Percentiles rank a stretch among this genome's conserved stretches.
Conservation (phyloP, 192 early-diverging fungal genomes). For the Gonapodya prolifera region DNA sequence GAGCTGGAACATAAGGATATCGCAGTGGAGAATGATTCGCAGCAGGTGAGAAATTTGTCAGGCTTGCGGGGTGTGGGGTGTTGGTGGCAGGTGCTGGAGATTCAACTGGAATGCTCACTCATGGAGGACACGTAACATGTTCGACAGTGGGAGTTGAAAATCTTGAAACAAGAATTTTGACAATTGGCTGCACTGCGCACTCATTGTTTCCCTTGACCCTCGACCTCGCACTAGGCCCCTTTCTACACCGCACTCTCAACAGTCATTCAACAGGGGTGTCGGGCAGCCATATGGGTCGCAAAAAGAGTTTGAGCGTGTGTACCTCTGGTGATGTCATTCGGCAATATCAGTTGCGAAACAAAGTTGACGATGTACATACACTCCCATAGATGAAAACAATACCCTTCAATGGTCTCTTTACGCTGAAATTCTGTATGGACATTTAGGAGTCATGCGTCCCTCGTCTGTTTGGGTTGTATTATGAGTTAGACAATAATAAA, state of each 20-base stretch:
- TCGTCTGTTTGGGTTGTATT: too few relatives aligned
- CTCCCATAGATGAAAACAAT: too few relatives aligned
- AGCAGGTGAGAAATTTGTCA: slow-evolving; percentile 27
- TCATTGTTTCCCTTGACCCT: background rate
- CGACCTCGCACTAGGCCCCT: slow-evolving; percentile 45
- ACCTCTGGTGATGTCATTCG: too few relatives aligned
- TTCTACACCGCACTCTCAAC: slow-evolving; percentile 56
- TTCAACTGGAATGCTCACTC: background rate
- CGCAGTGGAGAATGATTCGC: slow-evolving; percentile 74
- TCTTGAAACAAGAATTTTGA: background rate
- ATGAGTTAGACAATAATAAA: too few relatives aligned
- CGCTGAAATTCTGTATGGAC: too few relatives aligned
- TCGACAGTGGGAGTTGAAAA: background rate
- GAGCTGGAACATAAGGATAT: slow-evolving; percentile 89
- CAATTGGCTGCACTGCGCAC: background rate
- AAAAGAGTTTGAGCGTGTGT: slow-evolving; percentile 46
- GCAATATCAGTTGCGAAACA: too few relatives aligned
- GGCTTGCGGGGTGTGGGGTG: too few relatives aligned
- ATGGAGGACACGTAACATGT: background rate
- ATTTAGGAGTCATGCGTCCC: too few relatives aligned
- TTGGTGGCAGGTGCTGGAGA: background rate
- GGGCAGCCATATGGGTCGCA: slow-evolving; percentile 85
- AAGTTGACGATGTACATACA: too few relatives aligned
- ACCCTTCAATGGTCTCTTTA: too few relatives aligned
- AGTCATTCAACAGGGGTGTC: slow-evolving; percentile 76